These are phyloP conservation scores for Camelina neglecta DNA, from an alignment of 345 rosid genomes.

Conservation along the genomic window DNA sequence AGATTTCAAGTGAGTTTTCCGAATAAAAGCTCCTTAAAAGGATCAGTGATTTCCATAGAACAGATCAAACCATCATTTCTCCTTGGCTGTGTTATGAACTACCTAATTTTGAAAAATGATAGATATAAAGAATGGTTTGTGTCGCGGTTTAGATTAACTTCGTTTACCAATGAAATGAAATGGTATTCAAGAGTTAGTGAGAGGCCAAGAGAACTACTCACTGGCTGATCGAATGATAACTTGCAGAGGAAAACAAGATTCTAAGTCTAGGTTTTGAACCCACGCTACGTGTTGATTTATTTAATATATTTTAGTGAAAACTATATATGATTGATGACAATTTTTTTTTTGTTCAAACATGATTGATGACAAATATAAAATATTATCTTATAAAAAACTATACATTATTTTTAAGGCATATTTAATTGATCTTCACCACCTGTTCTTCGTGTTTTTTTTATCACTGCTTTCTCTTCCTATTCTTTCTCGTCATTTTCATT, in stretches of 20 bases:
- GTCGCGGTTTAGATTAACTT: conserved; percentile 65
- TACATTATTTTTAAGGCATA: too few relatives aligned
- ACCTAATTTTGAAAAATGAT: conserved; percentile 53
- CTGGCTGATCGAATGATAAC: conserved; percentile 63
- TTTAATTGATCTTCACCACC: too few relatives aligned
- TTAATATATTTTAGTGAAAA: too few relatives aligned
- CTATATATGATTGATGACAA: too few relatives aligned
- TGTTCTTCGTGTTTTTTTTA: too few relatives aligned
- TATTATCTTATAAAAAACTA: too few relatives aligned
- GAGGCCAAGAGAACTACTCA: conserved; percentile 67
- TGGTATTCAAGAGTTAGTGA: conserved; percentile 76
- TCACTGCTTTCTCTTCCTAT: too few relatives aligned
- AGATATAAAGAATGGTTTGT: conserved; percentile 71
- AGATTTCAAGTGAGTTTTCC: conserved; percentile 35
- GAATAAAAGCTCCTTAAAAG: conserved; percentile 50
- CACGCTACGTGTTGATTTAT: too few relatives aligned
- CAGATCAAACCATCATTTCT: conserved; percentile 58
- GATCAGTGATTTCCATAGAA: conserved; percentile 52
- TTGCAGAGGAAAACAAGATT: conserved; percentile 51
- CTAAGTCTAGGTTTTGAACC: background rate
- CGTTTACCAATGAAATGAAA: conserved; percentile 86
- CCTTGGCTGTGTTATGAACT: conserved; percentile 76
- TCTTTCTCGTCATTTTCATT: too few relatives aligned
- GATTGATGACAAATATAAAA: too few relatives aligned
- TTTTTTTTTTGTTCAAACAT: too few relatives aligned